A percentile compares a stretch with the other conserved stretches of the same genome.
These are phyloP conservation scores for Pisolithus albus DNA, from an alignment of 768 basidiomycete species.

Conservation along the genomic window DNA sequence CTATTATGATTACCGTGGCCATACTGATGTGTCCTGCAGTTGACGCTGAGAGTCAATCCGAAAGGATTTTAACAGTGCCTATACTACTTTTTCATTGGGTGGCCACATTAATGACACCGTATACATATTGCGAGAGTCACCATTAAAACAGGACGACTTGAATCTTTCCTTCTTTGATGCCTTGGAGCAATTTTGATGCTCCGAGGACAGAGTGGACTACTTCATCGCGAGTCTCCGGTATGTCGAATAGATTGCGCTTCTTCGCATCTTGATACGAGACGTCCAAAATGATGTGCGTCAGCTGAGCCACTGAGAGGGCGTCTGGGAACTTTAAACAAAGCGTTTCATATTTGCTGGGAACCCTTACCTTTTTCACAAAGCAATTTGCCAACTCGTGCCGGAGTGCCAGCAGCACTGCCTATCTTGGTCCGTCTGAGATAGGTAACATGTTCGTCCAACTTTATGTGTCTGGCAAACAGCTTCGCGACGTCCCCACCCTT, in stretches of 20 bases:
- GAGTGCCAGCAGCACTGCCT: slow-evolving; percentile 86
- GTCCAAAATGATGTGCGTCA: slow-evolving; percentile 83
- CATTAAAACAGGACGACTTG: slow-evolving; percentile 73
- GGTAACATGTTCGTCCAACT: slow-evolving; percentile 77
- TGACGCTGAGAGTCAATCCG: slow-evolving; percentile 83
- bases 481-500: slow-evolving; percentile 92
- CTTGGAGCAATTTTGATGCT: slow-evolving; percentile 50
- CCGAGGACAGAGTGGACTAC: slow-evolving; percentile 70
- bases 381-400: slow-evolving; percentile 84
- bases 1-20: not conserved
- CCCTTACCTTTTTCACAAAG: slow-evolving; percentile 59
- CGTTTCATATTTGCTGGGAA: not conserved
- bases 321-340: slow-evolving; percentile 37
- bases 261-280: slow-evolving; percentile 68
- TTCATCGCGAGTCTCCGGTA: slow-evolving; percentile 79
- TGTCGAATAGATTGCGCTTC: slow-evolving; percentile 67
- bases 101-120: not conserved
- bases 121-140: not conserved
- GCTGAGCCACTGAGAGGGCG: slow-evolving; percentile 60
- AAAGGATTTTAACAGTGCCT: slow-evolving; percentile 66
- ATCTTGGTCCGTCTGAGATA: slow-evolving; percentile 84
- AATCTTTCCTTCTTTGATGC: slow-evolving; percentile 64
- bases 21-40: slow-evolving; percentile 34
- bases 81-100: slow-evolving; percentile 9
- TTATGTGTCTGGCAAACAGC: slow-evolving; percentile 93